phyloP scores from a whole-genome alignment of 495 filamentous ascomycete genomes.

The Penicillium parvum region DNA sequence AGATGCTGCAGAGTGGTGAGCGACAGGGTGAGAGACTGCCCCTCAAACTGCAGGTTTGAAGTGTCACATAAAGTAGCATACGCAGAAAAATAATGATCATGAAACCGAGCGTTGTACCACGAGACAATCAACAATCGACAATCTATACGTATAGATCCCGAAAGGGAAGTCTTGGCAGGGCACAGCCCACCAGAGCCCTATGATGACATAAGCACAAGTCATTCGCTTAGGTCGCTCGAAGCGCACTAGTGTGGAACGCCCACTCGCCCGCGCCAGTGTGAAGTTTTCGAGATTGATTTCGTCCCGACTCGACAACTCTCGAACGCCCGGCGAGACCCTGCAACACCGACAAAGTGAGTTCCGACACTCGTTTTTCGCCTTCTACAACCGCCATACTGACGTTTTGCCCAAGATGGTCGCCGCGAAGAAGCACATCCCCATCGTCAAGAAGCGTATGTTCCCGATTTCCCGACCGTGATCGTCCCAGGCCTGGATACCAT shows the following conservation, averaged over 20 bases:
- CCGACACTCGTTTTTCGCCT: conserved; percentile 1
- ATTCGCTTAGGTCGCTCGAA: conserved; percentile 41
- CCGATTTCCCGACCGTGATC: conserved; percentile 18
- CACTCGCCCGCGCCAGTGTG: conserved; percentile 27
- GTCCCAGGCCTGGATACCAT: conserved; percentile 19
- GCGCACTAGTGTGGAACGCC: conserved; percentile 35
- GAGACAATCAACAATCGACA: no score
- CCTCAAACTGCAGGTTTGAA: conserved; percentile 20
- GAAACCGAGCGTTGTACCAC: not conserved
- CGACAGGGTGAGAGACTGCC: conserved; percentile 44
- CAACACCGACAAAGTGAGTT: conserved; percentile 46
- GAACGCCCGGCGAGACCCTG: conserved; percentile 44
- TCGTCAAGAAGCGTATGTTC: conserved; percentile 98
- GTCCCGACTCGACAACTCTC: conserved; percentile 48
- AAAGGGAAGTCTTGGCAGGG: conserved; percentile 27
- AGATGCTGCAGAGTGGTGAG: conserved; percentile 61
- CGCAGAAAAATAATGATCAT: no score
- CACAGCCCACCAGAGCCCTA: conserved; percentile 20
- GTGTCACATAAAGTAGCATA: no score
- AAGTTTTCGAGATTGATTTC: conserved; percentile 44
- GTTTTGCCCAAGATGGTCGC: conserved; percentile 72
- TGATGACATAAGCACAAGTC: conserved; percentile 19
- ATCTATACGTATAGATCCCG: conserved; percentile 5
- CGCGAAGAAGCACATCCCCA: conserved; percentile 97
- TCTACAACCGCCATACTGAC: conserved; percentile 19